Evolutionary conservation across 179 eudicot species (phyloP).

Genomic region (Sideroxylon spinosum): DNA sequence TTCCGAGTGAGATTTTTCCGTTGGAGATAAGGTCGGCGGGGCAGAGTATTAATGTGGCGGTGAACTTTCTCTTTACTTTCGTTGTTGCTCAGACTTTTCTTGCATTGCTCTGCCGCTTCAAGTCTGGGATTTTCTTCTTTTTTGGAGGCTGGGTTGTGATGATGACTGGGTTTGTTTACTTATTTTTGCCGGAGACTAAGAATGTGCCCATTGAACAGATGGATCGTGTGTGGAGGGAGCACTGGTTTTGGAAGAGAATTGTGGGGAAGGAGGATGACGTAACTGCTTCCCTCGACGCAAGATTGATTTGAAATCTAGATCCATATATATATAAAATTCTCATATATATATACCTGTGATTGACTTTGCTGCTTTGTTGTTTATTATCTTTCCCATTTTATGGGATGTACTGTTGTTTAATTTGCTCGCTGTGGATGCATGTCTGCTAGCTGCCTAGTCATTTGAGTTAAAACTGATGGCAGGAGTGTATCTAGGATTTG

Average conservation of each 20-base stretch:
- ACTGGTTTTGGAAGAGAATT: conserved; percentile 34
- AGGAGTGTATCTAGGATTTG: too few relatives aligned
- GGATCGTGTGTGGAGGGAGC: conserved; percentile 34
- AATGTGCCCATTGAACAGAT: conserved; percentile 33
- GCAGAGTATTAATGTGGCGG: conserved; percentile 42
- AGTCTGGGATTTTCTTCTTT: conserved; percentile 35
- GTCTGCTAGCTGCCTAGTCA: too few relatives aligned
- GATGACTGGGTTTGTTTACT: conserved; percentile 33
- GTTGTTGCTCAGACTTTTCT: conserved; percentile 33
- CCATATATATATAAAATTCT: too few relatives aligned
- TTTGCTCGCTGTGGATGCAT: too few relatives aligned
- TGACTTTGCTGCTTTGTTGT: too few relatives aligned
- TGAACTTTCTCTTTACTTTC: conserved; percentile 31
- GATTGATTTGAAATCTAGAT: too few relatives aligned
- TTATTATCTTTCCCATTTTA: too few relatives aligned
- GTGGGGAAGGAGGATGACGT: conserved; percentile 10
- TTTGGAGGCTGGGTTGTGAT: conserved; percentile 36
- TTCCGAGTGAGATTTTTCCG: conserved; percentile 47
- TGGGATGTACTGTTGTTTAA: too few relatives aligned
- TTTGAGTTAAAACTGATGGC: too few relatives aligned
- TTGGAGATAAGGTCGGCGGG: conserved; percentile 47
- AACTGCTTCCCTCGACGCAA: too few relatives aligned
- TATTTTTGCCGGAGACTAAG: conserved; percentile 39
- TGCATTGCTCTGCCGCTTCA: conserved; percentile 36
- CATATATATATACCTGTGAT: too few relatives aligned